phyloP scores from a whole-genome alignment of 345 rosid species.

The Gossypium longicalyx region DNA sequence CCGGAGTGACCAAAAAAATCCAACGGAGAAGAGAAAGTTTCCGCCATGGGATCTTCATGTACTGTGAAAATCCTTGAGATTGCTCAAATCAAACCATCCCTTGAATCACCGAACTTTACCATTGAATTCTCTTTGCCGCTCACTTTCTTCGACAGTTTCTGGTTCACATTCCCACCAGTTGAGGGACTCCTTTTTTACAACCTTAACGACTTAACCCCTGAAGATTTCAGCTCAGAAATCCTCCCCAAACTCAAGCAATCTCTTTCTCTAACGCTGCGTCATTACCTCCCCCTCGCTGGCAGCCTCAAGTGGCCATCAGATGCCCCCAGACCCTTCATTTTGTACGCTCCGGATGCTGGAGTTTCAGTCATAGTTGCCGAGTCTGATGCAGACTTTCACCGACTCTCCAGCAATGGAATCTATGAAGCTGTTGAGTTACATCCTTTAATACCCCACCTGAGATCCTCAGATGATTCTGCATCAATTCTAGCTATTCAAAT shows the following conservation, averaged over 20 bases:
- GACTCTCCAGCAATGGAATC: constrained; percentile 20
- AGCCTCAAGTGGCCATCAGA: constrained; percentile 14
- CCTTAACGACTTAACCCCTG: constrained; percentile 14
- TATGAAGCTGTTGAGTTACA: constrained; percentile 24
- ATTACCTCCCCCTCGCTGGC: constrained; percentile 32
- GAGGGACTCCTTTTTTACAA: constrained; percentile 36
- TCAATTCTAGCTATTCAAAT: constrained; percentile 25
- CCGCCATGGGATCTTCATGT: constrained; percentile 2
- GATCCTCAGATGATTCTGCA: constrained; percentile 19
- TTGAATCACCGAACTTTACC: not conserved
- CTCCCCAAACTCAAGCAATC: constrained; percentile 31
- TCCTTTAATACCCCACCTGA: constrained; percentile 30
- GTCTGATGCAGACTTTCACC: constrained; percentile 24
- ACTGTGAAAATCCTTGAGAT: constrained; percentile 21
- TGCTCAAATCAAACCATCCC: constrained; percentile 15
- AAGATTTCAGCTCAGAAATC: constrained; percentile 16
- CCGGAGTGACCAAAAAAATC: no score
- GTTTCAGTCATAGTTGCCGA: constrained; percentile 40
- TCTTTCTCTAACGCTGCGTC: constrained; percentile 23
- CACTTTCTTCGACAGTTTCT: constrained; percentile 27
- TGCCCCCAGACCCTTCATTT: constrained; percentile 16
- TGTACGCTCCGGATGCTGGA: constrained; percentile 19
- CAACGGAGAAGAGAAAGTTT: not conserved
- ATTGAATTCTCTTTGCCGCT: not conserved
- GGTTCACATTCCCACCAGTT: constrained; percentile 22